Conservation (phyloP, 306 rosid species). For the Luffa acutangula region DNA sequence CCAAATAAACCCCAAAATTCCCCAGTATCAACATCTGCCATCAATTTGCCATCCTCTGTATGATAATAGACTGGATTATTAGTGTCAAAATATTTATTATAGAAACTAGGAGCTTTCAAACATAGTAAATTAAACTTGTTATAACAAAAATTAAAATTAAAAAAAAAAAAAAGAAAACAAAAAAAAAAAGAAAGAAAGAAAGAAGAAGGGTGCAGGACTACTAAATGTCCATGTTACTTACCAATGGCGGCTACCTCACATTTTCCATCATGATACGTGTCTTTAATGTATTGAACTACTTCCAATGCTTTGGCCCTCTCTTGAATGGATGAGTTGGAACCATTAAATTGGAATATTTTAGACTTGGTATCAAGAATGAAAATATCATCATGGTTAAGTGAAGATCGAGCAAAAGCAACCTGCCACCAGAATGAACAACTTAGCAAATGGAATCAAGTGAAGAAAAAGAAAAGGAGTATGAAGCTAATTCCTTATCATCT, state of each 20-base stretch:
- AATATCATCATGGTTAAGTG: slow-evolving; percentile 86
- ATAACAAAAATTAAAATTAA: background rate
- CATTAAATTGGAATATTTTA: slow-evolving; percentile 91
- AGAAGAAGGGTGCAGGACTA: background rate
- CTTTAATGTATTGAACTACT: slow-evolving; percentile 90
- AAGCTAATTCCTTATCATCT: background rate
- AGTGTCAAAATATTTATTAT: background rate
- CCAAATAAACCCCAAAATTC: slow-evolving; percentile 97
- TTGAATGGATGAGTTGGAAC: slow-evolving; percentile 87
- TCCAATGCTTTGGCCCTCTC: slow-evolving; percentile 97
- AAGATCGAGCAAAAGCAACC: slow-evolving; percentile 77
- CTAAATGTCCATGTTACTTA: slow-evolving; percentile 30
- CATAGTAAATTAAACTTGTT: background rate
- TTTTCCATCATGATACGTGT: slow-evolving; percentile 86
- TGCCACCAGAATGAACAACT: slow-evolving; percentile 25
- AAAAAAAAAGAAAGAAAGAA: background rate
- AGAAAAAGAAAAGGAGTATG: background rate
- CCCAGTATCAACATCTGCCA: slow-evolving; percentile 92
- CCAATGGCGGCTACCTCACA: slow-evolving; percentile 88
- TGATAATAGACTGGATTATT: slow-evolving; percentile 8
- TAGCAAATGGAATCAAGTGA: background rate
- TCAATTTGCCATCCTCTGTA: slow-evolving; percentile 94
- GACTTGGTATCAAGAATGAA: slow-evolving; percentile 82
- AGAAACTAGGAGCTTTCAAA: background rate
- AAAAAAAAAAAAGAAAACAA: background rate